Evolutionary conservation across 495 filamentous ascomycete genomes (phyloP), one percentile per base, ranked within the genome.

Genomic region (Rusavskia elegans): DNA sequence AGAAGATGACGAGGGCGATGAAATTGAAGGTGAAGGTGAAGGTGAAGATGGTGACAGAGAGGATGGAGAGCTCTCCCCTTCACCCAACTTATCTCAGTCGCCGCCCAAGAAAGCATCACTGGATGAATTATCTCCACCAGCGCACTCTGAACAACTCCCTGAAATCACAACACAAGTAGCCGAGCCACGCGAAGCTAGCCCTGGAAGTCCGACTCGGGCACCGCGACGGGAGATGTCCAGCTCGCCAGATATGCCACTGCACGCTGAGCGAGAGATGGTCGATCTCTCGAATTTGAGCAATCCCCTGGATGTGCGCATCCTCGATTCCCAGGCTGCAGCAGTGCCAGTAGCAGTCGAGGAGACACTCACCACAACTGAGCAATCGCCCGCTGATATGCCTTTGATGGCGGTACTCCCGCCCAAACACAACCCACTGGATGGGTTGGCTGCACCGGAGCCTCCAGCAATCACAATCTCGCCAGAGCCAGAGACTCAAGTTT

Each of bases 1-100:
- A 35, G 71, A 78, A 35, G 76, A 71, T 21, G 80, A 77, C 37
- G 79, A 81, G 53, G 75, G 68, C 59, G 73, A 72, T 27, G 58
- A 77, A 65, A 64, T 72, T 50, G 64, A 79, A 58, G 67, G 25
- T 27, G 25, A 64, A 50, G 57, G 65, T 64, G 42, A 55, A 42
- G 50, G 56, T 29, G 59, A 66, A 49, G 54, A 62, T 44, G 52
- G 53, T 35, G 42, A 55, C 45, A 53, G 59, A 35, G 59, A 66
- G 45, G 54, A 62, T 41, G 52, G 53, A 44, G 57, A 53, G 37
- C 37, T 61, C n/a, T 61, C 59, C 36, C 57, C 59, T n/a, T 59
- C 59, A 25, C 54, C 59, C n/a, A 2, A 19, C 0, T 30, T 25
- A 20, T 49, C 42, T 20, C 17, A 23, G 20, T 53, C 30, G 35